Base-by-base conservation (phyloP, 176 grass and related monocot species). In the Carex cristatella region DNA sequence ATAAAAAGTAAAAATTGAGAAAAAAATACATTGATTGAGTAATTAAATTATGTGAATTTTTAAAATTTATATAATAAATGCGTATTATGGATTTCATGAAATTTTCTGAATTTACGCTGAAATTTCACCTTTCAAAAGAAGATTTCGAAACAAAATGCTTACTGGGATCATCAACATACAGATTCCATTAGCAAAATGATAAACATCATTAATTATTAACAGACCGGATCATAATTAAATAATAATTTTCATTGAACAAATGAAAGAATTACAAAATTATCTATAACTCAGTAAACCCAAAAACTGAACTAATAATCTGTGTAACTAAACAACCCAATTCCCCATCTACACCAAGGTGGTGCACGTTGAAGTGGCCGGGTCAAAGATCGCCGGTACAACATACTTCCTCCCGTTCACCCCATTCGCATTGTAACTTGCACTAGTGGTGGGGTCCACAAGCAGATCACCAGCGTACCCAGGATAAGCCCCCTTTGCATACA, bases 401-500 rank as follows among this genome's bases (percentile, higher is more conserved):
- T 90, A 97, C 40, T 90, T 97, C 94, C 92, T 88, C 54, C 89
- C 89, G 18, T 90, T 74, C 61, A 85, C 87, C 35, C 94, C 94
- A 56, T 97, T 85, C 0, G 90, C 89, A 75, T 97, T 97, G 87
- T 88, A 97, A 49, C 94, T 97, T 1, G 92, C 94, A 6, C 94
- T 90, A 1, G 70, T 97, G 8, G 71, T 48, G 15, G 69, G 46
- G 84, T 97, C 94, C 12, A 97, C 71, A 56, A 92, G 81, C 81
- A 94, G 81, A 53, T 90, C 85, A 0, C 96, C 96, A 0, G 93
- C 84, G 70, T 92, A 95, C 0, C 96, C 96, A 0, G 96, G 96
- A 85, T 98, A 95, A 2, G 96, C 89, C 1, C 93, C 93, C 88
- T 92, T 98, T 48, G 89, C 96, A 82, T 98, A 95, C 44, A 89